phyloP scores from a whole-genome alignment of 371 early-diverging fungal genomes.

The Sporodiniella umbellata region DNA sequence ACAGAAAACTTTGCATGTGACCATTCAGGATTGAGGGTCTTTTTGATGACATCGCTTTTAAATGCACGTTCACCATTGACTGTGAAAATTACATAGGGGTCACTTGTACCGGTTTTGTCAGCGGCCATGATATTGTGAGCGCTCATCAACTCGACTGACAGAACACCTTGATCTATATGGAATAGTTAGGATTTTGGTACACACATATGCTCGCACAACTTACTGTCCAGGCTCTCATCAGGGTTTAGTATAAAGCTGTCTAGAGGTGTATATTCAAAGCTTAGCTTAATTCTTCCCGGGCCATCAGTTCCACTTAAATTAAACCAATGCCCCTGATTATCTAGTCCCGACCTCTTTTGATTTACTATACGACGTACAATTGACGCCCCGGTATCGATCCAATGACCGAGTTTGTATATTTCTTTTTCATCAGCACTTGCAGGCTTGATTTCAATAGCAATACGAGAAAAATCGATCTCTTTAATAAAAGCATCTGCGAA shows the following conservation, averaged over 20 bases:
- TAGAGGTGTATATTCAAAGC: conserved; percentile 51
- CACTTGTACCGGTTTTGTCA: conserved; percentile 60
- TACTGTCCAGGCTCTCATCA: conserved; percentile 61
- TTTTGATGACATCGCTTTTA: conserved; percentile 76
- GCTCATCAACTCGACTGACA: conserved; percentile 44
- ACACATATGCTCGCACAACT: conserved; percentile 7
- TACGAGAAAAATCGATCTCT: conserved; percentile 58
- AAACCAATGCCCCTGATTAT: conserved; percentile 30
- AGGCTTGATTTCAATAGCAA: conserved; percentile 51
- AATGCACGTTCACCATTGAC: conserved; percentile 76
- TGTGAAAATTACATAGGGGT: conserved; percentile 78
- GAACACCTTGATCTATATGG: conserved; percentile 45
- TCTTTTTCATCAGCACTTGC: conserved; percentile 31
- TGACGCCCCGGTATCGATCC: conserved; percentile 28
- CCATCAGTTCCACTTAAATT: conserved; percentile 35
- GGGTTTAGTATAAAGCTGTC: conserved; percentile 49
- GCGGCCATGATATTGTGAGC: conserved; percentile 53
- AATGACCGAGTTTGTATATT: conserved; percentile 31
- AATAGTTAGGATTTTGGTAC: not conserved
- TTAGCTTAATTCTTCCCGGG: conserved; percentile 44
- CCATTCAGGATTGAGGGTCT: conserved; percentile 82
- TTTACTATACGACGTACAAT: conserved; percentile 39
- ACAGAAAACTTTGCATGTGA: conserved; percentile 65
- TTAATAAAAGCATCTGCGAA: conserved; percentile 56
- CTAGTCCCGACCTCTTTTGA: conserved; percentile 14